A percentile compares a stretch with the other conserved stretches of the same genome.
Evolutionary conservation across 164 flowering plant species (phyloP).

Genomic region (Paratinospora sagittata): DNA sequence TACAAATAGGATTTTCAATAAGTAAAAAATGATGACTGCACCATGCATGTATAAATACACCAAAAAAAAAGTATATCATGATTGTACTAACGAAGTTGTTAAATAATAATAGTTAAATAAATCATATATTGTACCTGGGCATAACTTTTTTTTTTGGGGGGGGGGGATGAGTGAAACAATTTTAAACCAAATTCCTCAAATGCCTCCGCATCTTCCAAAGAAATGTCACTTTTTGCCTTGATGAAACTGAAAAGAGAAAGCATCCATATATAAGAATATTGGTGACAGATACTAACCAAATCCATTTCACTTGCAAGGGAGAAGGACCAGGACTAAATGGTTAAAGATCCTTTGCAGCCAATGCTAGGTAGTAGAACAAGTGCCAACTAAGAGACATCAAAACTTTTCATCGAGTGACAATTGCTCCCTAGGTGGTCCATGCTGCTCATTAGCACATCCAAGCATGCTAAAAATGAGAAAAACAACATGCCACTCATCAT

Average conservation of each 20-base stretch:
- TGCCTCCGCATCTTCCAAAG: slow-evolving; percentile 57
- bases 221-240: slow-evolving; percentile 85
- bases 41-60: background rate
- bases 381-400: too few species aligned
- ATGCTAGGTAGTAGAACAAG: too few species aligned
- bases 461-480: too few species aligned
- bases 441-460: too few species aligned
- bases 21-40: slow-evolving; percentile 3
- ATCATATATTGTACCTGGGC: slow-evolving; percentile 54
- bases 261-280: background rate
- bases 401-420: too few species aligned
- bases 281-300: background rate
- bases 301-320: too few species aligned
- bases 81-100: background rate
- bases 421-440: too few species aligned
- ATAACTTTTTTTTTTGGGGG: slow-evolving; percentile 54
- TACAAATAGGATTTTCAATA: slow-evolving; percentile 8
- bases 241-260: slow-evolving; percentile 53
- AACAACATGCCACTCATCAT: too few species aligned
- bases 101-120: too few species aligned
- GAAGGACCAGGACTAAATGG: too few species aligned
- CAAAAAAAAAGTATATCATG: background rate
- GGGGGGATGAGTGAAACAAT: slow-evolving; percentile 48
- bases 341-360: too few species aligned
- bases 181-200: slow-evolving; percentile 59